phyloP scores from a whole-genome alignment of 495 filamentous ascomycete genomes.

The Bryoglossum gracile region DNA sequence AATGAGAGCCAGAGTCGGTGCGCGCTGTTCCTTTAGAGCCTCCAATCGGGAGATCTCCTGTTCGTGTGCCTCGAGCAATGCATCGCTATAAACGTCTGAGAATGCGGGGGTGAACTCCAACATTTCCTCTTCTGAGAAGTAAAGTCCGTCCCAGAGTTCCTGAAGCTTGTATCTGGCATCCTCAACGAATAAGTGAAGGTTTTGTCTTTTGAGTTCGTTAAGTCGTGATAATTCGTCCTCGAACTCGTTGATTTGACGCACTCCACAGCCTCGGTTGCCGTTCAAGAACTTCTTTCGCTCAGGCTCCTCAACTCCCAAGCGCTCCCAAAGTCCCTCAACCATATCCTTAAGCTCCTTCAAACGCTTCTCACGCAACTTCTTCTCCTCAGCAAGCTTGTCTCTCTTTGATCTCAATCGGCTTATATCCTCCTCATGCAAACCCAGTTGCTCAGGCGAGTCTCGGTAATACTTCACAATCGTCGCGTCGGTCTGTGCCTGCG shows the following conservation, averaged over 20 bases:
- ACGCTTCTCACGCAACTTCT: conserved; percentile 73
- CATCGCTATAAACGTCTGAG: conserved; percentile 82
- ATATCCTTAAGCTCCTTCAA: conserved; percentile 65
- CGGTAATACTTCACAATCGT: conserved; percentile 81
- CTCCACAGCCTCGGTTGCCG: conserved; percentile 63
- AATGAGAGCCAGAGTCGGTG: conserved; percentile 72
- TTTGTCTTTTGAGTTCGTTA: conserved; percentile 89
- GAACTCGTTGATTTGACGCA: conserved; percentile 86
- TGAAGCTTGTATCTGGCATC: conserved; percentile 84
- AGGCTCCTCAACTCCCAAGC: conserved; percentile 70
- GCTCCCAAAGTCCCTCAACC: conserved; percentile 83
- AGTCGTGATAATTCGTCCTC: conserved; percentile 81
- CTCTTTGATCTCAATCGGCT: conserved; percentile 60
- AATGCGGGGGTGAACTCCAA: conserved; percentile 93
- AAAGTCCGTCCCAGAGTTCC: conserved; percentile 89
- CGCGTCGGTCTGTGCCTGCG: conserved; percentile 84
- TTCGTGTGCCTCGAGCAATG: conserved; percentile 77
- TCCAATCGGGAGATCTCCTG: conserved; percentile 79
- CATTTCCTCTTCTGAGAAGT: conserved; percentile 97
- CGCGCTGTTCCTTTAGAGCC: conserved; percentile 76
- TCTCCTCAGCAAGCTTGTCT: conserved; percentile 89
- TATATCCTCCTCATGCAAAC: conserved; percentile 81
- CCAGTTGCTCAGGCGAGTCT: conserved; percentile 86
- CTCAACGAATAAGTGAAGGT: conserved; percentile 90
- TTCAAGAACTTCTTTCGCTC: conserved; percentile 79